Evolutionary conservation across 2,329 filamentous ascomycete species (phyloP).

Genomic region (Penicillium concentricum): DNA sequence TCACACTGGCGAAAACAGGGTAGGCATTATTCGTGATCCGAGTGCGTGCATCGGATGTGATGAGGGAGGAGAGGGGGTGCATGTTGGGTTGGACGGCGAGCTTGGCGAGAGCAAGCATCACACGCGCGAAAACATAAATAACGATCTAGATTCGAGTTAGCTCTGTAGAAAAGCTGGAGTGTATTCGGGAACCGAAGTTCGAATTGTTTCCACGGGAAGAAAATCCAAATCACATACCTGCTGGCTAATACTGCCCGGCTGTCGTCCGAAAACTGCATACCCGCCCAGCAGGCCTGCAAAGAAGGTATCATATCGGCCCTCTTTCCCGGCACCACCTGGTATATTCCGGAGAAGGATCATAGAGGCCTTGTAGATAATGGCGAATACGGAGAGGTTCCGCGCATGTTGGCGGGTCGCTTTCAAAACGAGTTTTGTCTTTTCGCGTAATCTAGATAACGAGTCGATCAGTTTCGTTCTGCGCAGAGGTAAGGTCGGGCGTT

Average conservation of each 20-base stretch:
- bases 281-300: constrained; percentile 84
- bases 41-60: constrained; percentile 46
- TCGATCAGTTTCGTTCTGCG: constrained; percentile 15
- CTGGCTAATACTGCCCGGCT: constrained; percentile 79
- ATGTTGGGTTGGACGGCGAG: constrained; percentile 67
- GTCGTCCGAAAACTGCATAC: constrained; percentile 86
- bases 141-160: constrained; percentile 66
- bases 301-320: constrained; percentile 78
- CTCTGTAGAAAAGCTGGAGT: neutral
- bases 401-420: constrained; percentile 89
- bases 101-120: constrained; percentile 79
- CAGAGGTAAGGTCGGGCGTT: constrained; percentile 2
- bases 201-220: neutral
- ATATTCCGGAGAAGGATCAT: constrained; percentile 72
- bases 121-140: constrained; percentile 94
- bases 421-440: constrained; percentile 76
- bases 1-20: constrained; percentile 87
- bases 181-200: neutral
- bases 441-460: constrained; percentile 54
- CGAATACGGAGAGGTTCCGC: constrained; percentile 86
- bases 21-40: constrained; percentile 71
- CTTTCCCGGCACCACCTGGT: constrained; percentile 49
- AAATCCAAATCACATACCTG: constrained; percentile 42
- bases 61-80: constrained; percentile 42
- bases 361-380: constrained; percentile 80